A percentile compares a stretch with the other conserved stretches of the same genome.
Conservation (phyloP, 495 filamentous ascomycete genomes). For the Emericellopsis terricola region DNA sequence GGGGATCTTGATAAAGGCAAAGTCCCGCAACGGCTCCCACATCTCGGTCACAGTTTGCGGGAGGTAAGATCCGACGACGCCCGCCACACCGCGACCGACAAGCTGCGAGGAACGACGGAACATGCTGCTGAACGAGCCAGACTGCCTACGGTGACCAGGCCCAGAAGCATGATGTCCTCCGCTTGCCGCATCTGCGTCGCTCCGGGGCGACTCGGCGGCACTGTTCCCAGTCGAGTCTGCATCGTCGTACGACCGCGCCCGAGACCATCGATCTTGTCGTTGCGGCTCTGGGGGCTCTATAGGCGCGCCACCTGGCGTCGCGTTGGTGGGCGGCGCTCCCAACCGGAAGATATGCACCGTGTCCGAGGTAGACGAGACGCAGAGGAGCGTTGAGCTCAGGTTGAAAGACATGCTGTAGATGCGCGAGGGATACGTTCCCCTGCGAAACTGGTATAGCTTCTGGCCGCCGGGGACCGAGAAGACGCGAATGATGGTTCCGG, state of each 20-base stretch:
- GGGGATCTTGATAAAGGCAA: conserved; percentile 92
- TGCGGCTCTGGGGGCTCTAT: conserved; percentile 14
- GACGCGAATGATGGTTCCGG: conserved; percentile 90
- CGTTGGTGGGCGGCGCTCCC: conserved; percentile 14
- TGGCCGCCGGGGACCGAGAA: conserved; percentile 78
- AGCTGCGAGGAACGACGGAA: conserved; percentile 93
- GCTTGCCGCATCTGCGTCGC: conserved; percentile 17
- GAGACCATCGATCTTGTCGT: conserved; percentile 25
- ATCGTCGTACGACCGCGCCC: conserved; percentile 28
- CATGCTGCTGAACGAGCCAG: conserved; percentile 64
- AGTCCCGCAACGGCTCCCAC: conserved; percentile 91
- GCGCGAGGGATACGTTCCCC: conserved; percentile 80
- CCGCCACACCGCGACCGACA: conserved; percentile 77
- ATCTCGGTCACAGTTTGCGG: conserved; percentile 87
- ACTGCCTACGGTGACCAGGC: conserved; percentile 27
- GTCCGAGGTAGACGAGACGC: conserved; percentile 87
- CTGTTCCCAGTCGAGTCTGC: conserved; percentile 24
- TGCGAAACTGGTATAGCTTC: conserved; percentile 87
- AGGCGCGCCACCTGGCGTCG: conserved; percentile 6
- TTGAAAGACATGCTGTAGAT: conserved; percentile 99
- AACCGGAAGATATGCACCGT: conserved; percentile 96
- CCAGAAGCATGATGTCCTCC: conserved; percentile 6
- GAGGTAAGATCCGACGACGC: conserved; percentile 77
- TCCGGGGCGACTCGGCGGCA: conserved; percentile 22
- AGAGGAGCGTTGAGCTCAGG: conserved; percentile 75